Evolutionary conservation across 352 stramenopile genomes (phyloP).

Genomic region (Globisporangium barbulae): DNA sequence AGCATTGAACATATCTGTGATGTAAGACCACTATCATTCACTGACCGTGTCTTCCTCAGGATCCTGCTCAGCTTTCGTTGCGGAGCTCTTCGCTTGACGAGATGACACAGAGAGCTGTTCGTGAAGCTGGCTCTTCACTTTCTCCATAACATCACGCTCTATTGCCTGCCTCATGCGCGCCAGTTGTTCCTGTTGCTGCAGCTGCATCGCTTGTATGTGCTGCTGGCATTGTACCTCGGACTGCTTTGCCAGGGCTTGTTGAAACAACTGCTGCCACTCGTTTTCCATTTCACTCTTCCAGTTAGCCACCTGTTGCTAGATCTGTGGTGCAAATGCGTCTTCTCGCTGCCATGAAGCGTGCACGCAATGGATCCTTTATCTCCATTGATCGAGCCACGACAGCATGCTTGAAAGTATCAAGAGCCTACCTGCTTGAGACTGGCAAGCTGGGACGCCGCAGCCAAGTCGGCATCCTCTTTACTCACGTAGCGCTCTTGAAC

Average conservation of each 20-base stretch:
- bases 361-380: background rate
- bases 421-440: background rate
- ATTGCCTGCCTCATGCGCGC: background rate
- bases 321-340: background rate
- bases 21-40: background rate
- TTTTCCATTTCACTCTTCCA: background rate
- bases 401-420: background rate
- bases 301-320: background rate
- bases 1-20: too few species aligned
- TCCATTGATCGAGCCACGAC: background rate
- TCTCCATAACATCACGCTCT: background rate
- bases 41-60: constrained; percentile 1
- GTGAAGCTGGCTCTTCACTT: background rate
- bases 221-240: background rate
- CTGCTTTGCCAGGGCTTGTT: background rate
- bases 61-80: background rate
- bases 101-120: background rate
- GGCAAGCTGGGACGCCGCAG: background rate
- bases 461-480: background rate
- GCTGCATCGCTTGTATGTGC: background rate
- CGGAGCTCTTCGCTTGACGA: background rate
- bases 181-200: background rate
- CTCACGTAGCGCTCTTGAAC: background rate
- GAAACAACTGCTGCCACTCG: background rate
- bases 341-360: background rate